Base-by-base conservation (phyloP, 2,329 filamentous ascomycete species). In the Chrysoporthe deuterocubensis region DNA sequence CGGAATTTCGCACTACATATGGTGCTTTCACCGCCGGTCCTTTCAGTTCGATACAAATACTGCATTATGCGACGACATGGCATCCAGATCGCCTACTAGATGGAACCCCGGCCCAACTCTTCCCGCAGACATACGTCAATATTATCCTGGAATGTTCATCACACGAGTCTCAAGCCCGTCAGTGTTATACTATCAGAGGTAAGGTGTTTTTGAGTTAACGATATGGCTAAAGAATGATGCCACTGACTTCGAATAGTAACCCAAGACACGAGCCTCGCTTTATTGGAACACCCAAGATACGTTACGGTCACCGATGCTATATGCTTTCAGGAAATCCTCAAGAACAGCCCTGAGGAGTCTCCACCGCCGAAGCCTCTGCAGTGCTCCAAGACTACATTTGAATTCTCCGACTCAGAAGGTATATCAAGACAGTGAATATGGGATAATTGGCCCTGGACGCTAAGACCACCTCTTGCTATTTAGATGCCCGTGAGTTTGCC, bases 361-460 rank as follows among this genome's bases (percentile, higher is more conserved):
- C 21, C 57, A 7, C 40, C 37, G 13, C 44, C 58, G 7, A n/a
- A 34, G 2, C 26, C 59, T 4, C n/a, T 62, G 13, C 11, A 62
- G 46, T 62, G 59, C 18, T 48, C 59, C 43, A 40, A 62, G 8
- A 34, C 48, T 26, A 62, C 43, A 14, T 62, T 62, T 21, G 59
- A 62, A 4, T 62, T 62, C 59, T 62, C 59, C 26, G 59, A 62
- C 42, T 48, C 59, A 48, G 21, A 21, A 62, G 59, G 59, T 48
- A 32, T 34, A 11, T 8, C n/a, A 2, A 37, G 18, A n/a, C 0
- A n/a, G 14, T 16, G 1, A 18, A 48, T 2, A 16, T 26, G 18
- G 11, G 26, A 4, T 37, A 4, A 18, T 9, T n/a, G 26, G 21
- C 3, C 14, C 5, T 40, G 4, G 43, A 13, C 16, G 2, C 2